These are phyloP conservation scores for Starmerella potacharoeniae DNA, from an alignment of 805 yeast genomes.

Conservation along the genomic window DNA sequence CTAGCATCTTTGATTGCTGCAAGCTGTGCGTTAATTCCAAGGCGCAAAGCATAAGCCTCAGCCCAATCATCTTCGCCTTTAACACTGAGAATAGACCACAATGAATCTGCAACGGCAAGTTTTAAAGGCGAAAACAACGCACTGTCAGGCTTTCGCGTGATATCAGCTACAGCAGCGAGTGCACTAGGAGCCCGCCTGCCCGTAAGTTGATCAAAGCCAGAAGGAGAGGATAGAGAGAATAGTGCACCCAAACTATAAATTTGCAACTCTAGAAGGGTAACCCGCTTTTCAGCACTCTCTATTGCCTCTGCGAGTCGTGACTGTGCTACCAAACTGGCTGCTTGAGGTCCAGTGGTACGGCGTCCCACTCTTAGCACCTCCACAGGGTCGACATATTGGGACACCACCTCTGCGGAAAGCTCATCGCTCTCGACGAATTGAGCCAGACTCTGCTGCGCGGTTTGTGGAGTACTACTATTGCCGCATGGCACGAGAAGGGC, in stretches of 20 bases:
- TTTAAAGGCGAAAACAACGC: not conserved
- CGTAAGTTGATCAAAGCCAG: constrained; percentile 2
- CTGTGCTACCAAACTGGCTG: not conserved
- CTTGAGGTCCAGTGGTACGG: not conserved
- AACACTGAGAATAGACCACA: not conserved
- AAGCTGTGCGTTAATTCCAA: not conserved
- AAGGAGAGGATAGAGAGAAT: not conserved
- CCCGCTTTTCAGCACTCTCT: not conserved
- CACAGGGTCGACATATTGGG: not conserved
- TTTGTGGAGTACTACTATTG: constrained; percentile 1
- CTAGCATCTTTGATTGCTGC: not conserved
- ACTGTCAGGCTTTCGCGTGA: not conserved
- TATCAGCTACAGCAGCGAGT: constrained; percentile 2
- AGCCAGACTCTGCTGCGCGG: not conserved
- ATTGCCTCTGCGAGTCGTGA: not conserved
- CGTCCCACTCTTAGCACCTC: not conserved
- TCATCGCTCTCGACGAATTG: not conserved
- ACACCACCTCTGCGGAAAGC: not conserved
- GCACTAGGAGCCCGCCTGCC: constrained; percentile 8
- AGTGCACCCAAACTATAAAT: constrained; percentile 4
- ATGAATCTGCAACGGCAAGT: not conserved
- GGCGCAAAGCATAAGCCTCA: not conserved
- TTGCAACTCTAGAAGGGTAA: constrained; percentile 4
- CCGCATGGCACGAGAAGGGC: constrained; percentile 3
- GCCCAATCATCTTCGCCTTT: not conserved